A percentile compares a stretch with the other conserved stretches of the same genome.
phyloP scores from a whole-genome alignment of 768 basidiomycete genomes.

The Austroboletus eburneus region DNA sequence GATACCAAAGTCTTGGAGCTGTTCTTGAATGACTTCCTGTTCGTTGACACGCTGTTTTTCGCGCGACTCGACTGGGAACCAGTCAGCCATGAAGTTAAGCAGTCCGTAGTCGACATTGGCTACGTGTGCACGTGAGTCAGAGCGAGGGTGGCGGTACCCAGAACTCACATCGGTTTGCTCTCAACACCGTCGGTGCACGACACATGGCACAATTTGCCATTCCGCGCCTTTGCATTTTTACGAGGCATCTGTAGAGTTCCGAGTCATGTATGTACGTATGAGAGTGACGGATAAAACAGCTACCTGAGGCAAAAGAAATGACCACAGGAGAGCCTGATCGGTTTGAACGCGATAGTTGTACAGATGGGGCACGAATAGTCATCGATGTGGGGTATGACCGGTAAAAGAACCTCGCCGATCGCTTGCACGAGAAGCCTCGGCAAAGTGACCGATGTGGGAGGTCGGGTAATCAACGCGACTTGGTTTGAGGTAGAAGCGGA shows the following conservation, averaged over 20 bases:
- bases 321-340: constrained; percentile 74
- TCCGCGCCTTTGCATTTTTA: constrained; percentile 86
- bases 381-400: constrained; percentile 73
- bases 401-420: constrained; percentile 76
- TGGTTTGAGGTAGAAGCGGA: constrained; percentile 25
- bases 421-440: constrained; percentile 73
- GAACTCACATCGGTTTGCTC: constrained; percentile 69
- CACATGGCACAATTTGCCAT: constrained; percentile 82
- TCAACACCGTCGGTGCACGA: constrained; percentile 68
- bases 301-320: constrained; percentile 78
- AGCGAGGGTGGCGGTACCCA: neutral
- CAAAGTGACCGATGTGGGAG: constrained; percentile 42
- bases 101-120: constrained; percentile 78
- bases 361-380: constrained; percentile 90
- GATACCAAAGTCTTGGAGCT: constrained; percentile 62
- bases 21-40: constrained; percentile 66
- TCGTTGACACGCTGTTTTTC: constrained; percentile 74
- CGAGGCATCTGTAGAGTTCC: constrained; percentile 58
- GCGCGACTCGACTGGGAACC: constrained; percentile 84
- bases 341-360: constrained; percentile 88
- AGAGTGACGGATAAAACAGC: neutral
- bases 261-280: neutral
- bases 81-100: constrained; percentile 83
- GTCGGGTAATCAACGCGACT: constrained; percentile 22
- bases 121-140: constrained; percentile 21